Evolutionary conservation across 768 basidiomycete genomes (phyloP), one percentile per base, ranked within the genome.

Genomic region (Phylloporus sp.): DNA sequence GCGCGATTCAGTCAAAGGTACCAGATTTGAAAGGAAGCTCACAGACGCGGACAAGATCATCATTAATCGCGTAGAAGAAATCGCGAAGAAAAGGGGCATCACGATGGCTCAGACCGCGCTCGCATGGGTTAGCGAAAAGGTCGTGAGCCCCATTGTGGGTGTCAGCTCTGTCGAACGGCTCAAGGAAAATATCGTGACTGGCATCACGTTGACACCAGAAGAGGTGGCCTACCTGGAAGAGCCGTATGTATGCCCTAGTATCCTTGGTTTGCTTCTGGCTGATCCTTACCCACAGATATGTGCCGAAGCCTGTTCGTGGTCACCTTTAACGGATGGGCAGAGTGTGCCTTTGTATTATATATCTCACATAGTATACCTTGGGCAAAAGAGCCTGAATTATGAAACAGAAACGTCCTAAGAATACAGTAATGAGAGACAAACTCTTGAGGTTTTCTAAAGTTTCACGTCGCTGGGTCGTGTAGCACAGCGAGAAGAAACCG

Each of bases 401-500:
- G 49, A 41, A 55, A 45, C 22, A 38, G 34, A 2, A 24, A 50
- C 45, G 42, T 40, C 23, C 22, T 61, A 57, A n/a, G 52, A 38
- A 53, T 56, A 62, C 53, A 62, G 12, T 44, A 47, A 26, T 16
- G 20, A 45, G 23, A 44, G 20, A 35, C 26, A 50, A 15, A 39
- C 27, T 16, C 11, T 10, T 11, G 15, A 16, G 36, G 20, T 39
- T 22, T 36, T 6, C 5, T 12, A 23, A 36, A 8, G 13, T 15
- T 22, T 58, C 46, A 81, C 52, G 76, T 74, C 23, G 80, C 75
- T 4, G 88, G 87, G 65, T 90, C 88, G 55, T 91, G 87, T 31
- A 91, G 71, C n/a, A 91, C 86, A 3, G 90, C 91, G 26, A 94
- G 76, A 16, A 94, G 70, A 72, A 86, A 93, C 59, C 81, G 78